Base-by-base conservation (phyloP, 2,329 filamentous ascomycete genomes). In the Dichotomopilus funicola region DNA sequence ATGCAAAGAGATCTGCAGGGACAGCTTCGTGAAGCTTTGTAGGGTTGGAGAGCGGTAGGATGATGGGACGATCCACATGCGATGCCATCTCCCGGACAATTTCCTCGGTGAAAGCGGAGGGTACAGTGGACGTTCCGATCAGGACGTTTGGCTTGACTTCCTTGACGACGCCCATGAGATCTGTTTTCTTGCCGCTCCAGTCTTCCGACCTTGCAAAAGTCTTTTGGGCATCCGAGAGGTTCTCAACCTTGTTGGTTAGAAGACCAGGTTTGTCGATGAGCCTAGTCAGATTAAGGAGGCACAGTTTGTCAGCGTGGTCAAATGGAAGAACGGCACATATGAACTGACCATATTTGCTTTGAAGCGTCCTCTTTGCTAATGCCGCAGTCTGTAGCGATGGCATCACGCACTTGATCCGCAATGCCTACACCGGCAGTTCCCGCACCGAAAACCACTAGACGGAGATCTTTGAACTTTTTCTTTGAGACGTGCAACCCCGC, bases 351-450 rank as follows among this genome's bases (percentile, higher is more conserved):
- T 41, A 95, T 91, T 59, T 92, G 87, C 65, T 84, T 82, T 1
- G 81, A 76, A 0, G 89, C 89, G n/a, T 91, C 87, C n/a, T 86
- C 79, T 58, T 83, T 87, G 37, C 77, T 79, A 56, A 87, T 86
- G 1, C 75, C 73, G 2, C 80, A 79, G 63, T 91, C 83, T 0
- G 86, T 75, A 0, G 83, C 83, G 53, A 95, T 91, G 0, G 89
- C 88, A 63, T 92, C 88, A 12, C 85, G 77, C 5, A 95, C 81
- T 65, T 95, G 89, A 62, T 95, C 89, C 2, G 90, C 90, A 54
- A 95, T 95, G 1, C 90, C 90, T 0, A 86, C 88, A 0, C 89
- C 89, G 1, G 91, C 91, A 2, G 87, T 88, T 0, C 90, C 91
- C 0, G 89, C 79, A 1, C 91, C 91, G 59, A 91, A 95, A 37